Evolutionary conservation across 208 protist genomes (phyloP).

Genomic region (Leishmania braziliensis): DNA sequence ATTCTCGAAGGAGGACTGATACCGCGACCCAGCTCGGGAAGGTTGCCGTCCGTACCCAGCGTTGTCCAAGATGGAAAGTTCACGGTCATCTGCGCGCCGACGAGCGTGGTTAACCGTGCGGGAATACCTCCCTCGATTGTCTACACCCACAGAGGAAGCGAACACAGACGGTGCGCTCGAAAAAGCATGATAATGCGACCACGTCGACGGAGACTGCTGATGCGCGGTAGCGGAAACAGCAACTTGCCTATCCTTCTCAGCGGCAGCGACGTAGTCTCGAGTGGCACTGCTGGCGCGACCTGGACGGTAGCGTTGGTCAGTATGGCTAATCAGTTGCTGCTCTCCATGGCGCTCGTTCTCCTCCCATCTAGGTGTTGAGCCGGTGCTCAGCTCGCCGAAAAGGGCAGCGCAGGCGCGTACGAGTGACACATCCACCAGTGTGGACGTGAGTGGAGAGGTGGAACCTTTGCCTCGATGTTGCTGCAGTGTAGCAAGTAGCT

Average conservation of each 20-base stretch:
- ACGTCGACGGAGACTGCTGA: not conserved
- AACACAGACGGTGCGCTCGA: not conserved
- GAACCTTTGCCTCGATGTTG: not conserved
- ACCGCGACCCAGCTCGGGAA: not conserved
- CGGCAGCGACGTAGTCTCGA: not conserved
- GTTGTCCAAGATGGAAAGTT: not conserved
- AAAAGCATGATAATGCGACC: constrained; percentile 2
- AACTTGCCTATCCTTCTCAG: not conserved
- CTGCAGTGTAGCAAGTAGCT: constrained; percentile 25
- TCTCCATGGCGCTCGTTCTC: not conserved
- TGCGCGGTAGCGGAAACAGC: not conserved
- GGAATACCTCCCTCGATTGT: not conserved
- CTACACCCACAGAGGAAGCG: not conserved
- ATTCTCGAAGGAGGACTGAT: constrained; percentile 20
- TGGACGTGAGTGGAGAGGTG: not conserved
- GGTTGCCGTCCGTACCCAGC: not conserved
- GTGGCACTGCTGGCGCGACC: not conserved
- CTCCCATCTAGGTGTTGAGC: no score
- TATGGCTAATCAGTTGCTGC: not conserved
- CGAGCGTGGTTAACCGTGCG: not conserved
- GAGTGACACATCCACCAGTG: constrained; percentile 17
- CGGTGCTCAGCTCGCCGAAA: not conserved
- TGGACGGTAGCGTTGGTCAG: not conserved
- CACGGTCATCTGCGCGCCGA: constrained; percentile 5
- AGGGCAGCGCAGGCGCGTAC: constrained; percentile 10